Conservation (phyloP, 1,139 yeast genomes). For the Geotrichum klebahnii region DNA sequence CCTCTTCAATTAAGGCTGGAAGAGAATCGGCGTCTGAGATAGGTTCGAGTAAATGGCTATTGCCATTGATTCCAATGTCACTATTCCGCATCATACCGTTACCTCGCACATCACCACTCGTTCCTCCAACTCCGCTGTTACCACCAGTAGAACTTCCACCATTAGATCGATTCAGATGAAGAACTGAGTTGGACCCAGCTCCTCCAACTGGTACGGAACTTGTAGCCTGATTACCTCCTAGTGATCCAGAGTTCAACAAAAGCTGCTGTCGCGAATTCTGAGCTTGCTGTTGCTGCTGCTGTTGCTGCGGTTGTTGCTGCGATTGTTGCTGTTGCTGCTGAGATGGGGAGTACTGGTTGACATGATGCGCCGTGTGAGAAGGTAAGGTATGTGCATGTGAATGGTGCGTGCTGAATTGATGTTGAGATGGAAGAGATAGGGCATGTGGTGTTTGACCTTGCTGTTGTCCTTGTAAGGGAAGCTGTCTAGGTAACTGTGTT, state of each 20-base stretch:
- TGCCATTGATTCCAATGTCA: not conserved
- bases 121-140: not conserved
- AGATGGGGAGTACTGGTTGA: slow-evolving; percentile 12
- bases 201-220: not conserved
- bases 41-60: not conserved
- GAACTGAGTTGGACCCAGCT: not conserved
- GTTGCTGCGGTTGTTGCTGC: slow-evolving; percentile 7
- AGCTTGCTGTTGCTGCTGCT: not conserved
- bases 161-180: not conserved
- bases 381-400: not conserved
- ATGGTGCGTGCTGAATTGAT: slow-evolving; percentile 6
- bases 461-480: not conserved
- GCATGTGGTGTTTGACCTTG: slow-evolving; percentile 8
- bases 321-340: not conserved
- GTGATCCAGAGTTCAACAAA: not conserved
- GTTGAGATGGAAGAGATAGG: slow-evolving; percentile 16
- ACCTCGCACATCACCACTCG: not conserved
- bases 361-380: slow-evolving; percentile 1
- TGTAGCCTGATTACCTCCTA: not conserved
- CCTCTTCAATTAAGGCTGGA: slow-evolving; percentile 16
- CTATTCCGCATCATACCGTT: too few species aligned
- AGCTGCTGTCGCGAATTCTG: slow-evolving; percentile 6
- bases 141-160: not conserved
- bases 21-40: slow-evolving; percentile 4
- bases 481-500: slow-evolving; percentile 2